Conservation (phyloP, 2,329 filamentous ascomycete genomes). For the Fusarium setosum region DNA sequence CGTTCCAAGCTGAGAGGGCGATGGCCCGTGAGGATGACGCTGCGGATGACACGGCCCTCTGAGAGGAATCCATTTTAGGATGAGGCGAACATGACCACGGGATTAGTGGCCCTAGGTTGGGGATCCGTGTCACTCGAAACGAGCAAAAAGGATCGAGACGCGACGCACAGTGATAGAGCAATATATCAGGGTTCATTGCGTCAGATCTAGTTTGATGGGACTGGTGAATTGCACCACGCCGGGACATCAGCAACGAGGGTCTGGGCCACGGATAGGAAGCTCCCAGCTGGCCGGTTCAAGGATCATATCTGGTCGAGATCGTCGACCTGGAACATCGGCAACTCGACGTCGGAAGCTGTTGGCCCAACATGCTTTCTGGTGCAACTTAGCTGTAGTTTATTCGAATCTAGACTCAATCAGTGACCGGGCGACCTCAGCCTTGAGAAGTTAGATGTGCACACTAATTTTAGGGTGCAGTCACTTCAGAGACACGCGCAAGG, state of each 20-base stretch:
- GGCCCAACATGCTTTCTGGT: background rate
- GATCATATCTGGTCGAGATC: constrained; percentile 1
- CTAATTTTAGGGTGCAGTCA: constrained; percentile 11
- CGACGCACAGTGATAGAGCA: constrained; percentile 31
- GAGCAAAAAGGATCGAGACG: constrained; percentile 6
- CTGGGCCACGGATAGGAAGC: constrained; percentile 1
- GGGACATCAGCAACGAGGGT: background rate
- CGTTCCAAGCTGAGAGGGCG: constrained; percentile 26
- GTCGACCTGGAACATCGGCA: constrained; percentile 31
- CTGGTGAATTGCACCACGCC: constrained; percentile 25
- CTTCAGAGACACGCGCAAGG: background rate
- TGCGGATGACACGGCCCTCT: constrained; percentile 7
- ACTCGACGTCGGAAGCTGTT: background rate
- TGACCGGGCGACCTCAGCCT: constrained; percentile 28
- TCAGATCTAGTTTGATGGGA: constrained; percentile 22
- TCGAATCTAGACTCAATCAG: constrained; percentile 22
- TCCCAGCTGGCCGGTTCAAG: constrained; percentile 2
- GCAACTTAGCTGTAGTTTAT: constrained; percentile 3
- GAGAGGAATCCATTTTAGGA: constrained; percentile 1
- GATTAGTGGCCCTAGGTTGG: constrained; percentile 6
- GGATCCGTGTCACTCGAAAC: constrained; percentile 12
- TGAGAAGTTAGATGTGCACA: constrained; percentile 6
- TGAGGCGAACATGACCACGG: background rate
- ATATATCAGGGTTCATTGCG: constrained; percentile 39
- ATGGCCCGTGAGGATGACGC: constrained; percentile 26